Percentiles rank a stretch among this genome's conserved stretches.
These are phyloP conservation scores for Linderina pennispora DNA, from an alignment of 192 early-diverging fungal species.

Conservation along the genomic window DNA sequence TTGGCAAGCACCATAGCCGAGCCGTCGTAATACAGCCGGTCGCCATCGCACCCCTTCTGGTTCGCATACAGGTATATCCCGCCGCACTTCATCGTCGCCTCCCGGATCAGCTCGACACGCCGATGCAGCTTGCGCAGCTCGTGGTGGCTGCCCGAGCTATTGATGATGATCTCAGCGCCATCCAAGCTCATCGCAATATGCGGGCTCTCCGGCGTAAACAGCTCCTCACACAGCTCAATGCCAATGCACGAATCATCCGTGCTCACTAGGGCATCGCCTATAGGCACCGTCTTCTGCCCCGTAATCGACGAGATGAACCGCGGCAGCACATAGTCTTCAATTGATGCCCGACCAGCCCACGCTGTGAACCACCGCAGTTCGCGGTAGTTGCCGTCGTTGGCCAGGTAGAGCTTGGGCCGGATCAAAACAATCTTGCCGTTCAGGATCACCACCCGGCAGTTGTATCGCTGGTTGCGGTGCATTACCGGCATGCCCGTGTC, in stretches of 20 bases:
- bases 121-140: constrained; percentile 88
- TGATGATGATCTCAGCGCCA: constrained; percentile 95
- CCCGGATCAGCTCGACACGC: constrained; percentile 81
- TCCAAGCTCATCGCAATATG: constrained; percentile 91
- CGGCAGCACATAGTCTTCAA: constrained; percentile 82
- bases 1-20: constrained; percentile 86
- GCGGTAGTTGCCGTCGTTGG: constrained; percentile 98
- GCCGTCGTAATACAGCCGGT: constrained; percentile 97
- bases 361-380: constrained; percentile 92
- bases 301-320: constrained; percentile 72
- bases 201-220: constrained; percentile 94
- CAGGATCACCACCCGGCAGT: constrained; percentile 88
- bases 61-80: constrained; percentile 96
- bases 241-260: constrained; percentile 86
- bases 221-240: constrained; percentile 93
- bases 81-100: constrained; percentile 89
- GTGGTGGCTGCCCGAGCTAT: constrained; percentile 95
- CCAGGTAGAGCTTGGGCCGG: constrained; percentile 92
- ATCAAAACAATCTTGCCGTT: constrained; percentile 85
- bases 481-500: constrained; percentile 97
- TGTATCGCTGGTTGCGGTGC: constrained; percentile 90
- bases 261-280: constrained; percentile 88
- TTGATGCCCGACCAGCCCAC: constrained; percentile 59
- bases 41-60: constrained; percentile 96
- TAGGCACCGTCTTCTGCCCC: constrained; percentile 68